These are phyloP conservation scores for Fagopyrum homotropicum DNA, from an alignment of 148 eudicot genomes.

Conservation along the genomic window DNA sequence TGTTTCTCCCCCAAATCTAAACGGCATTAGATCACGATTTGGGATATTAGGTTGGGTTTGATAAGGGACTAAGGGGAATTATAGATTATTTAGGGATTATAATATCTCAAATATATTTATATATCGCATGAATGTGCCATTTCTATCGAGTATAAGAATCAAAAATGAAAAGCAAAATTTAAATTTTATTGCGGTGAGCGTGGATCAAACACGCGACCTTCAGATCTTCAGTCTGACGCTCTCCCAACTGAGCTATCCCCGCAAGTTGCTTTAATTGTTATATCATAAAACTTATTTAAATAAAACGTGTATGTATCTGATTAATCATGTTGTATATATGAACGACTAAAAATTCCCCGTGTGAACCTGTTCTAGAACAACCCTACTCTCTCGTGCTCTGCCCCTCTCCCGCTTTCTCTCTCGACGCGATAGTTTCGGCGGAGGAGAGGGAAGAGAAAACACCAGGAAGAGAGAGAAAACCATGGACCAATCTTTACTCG, in stretches of 20 bases:
- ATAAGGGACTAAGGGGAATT: too few species aligned
- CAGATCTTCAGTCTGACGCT: conserved; percentile 52
- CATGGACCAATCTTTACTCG: conserved; percentile 15
- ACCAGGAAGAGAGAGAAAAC: not conserved
- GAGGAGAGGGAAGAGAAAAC: not conserved
- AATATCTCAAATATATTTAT: too few species aligned
- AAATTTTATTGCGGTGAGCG: conserved; percentile 47
- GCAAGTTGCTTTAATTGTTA: not conserved
- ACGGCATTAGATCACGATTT: too few species aligned
- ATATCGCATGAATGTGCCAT: too few species aligned
- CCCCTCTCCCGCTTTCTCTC: conserved; percentile 13
- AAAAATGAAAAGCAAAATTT: too few species aligned
- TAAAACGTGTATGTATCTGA: too few species aligned
- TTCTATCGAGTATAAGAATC: too few species aligned
- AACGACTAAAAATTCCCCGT: not conserved
- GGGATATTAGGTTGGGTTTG: too few species aligned
- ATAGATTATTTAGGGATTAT: too few species aligned
- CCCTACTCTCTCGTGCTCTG: not conserved
- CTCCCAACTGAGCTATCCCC: conserved; percentile 37
- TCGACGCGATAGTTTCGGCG: not conserved
- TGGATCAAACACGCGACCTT: conserved; percentile 97
- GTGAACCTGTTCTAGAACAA: not conserved
- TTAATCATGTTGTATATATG: too few species aligned
- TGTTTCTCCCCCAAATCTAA: too few species aligned
- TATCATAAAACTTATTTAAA: too few species aligned